Evolutionary conservation across 2,329 filamentous ascomycete species (phyloP).

Genomic region (Endothia cerciana): DNA sequence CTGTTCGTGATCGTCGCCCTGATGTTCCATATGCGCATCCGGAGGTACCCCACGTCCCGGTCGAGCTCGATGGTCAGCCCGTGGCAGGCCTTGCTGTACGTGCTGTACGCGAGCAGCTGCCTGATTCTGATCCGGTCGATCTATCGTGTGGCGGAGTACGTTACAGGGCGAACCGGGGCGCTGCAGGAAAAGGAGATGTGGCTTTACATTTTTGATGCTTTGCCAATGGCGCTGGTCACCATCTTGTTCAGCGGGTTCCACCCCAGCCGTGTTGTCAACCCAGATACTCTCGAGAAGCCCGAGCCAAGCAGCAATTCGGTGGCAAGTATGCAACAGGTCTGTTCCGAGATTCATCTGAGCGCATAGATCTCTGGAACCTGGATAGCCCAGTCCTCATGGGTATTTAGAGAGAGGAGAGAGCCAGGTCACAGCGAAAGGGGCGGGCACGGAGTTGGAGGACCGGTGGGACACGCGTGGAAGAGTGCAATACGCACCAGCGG

Average conservation of each 20-base stretch:
- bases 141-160: slow-evolving; percentile 46
- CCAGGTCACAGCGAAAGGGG: background rate
- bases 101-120: slow-evolving; percentile 22
- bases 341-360: background rate
- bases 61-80: slow-evolving; percentile 31
- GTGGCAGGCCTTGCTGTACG: slow-evolving; percentile 32
- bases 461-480: background rate
- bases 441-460: background rate
- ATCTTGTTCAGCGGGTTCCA: slow-evolving; percentile 12
- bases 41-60: slow-evolving; percentile 2
- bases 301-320: background rate
- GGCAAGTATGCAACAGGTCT: background rate
- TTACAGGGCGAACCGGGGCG: slow-evolving; percentile 46
- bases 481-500: background rate
- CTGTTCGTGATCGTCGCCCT: slow-evolving; percentile 50
- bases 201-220: slow-evolving; percentile 42
- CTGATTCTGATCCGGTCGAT: slow-evolving; percentile 42
- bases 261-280: slow-evolving; percentile 3
- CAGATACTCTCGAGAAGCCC: background rate
- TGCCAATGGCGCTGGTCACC: slow-evolving; percentile 23
- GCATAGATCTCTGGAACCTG: background rate
- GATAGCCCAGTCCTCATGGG: background rate
- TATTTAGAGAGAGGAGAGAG: background rate
- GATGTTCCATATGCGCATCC: slow-evolving; percentile 49
- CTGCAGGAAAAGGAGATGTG: slow-evolving; percentile 50